Evolutionary conservation across 257 asterid species (phyloP), one percentile per base, ranked within the genome.

Genomic region (Nicotiana otophora): DNA sequence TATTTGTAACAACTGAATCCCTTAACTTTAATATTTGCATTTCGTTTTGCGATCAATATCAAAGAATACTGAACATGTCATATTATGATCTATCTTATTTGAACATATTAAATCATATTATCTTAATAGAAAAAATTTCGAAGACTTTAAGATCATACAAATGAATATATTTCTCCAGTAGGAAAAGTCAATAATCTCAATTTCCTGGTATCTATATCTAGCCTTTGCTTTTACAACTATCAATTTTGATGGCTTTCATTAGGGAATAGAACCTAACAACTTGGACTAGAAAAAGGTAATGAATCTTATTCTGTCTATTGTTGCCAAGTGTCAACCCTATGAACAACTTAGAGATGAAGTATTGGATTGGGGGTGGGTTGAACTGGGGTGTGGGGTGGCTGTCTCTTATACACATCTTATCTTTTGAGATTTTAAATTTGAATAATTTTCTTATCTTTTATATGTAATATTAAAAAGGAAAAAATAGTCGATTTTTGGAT

Each of bases 241-340:
- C 48, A 65, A 15, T 14, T 65, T 31, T 66, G 36, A 12, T 46
- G 61, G 79, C 79, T 72, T 42, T 72, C 36, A 6, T 31, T 46
- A 12, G n/a, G 20, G 39, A 72, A 72, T 72, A 72, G 79, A 46
- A 74, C 23, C 79, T 48, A 48, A 74, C 28, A 3, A 74, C 62
- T 23, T 46, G 20, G 39, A 14, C 62, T 48, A 20, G 26, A 46
- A 74, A 5, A 8, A 57, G 31, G 64, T 64, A 80, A 78, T 69
- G 88, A 85, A 81, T 84, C 85, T 28, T 81, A 89, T 78, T 86
- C 88, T 82, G 84, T 76, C 14, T 53, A 61, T 39, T 65, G 81
- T 39, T 84, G 42, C 83, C 58, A 48, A 65, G 72, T 80, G 48
- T 51, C 53, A 33, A 68, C 78, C 78, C 65, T 55, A 83, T 64